Percentiles rank a stretch among this genome's conserved stretches.
Conservation (phyloP, 164 flowering plant genomes). For the Vitis vinifera region DNA sequence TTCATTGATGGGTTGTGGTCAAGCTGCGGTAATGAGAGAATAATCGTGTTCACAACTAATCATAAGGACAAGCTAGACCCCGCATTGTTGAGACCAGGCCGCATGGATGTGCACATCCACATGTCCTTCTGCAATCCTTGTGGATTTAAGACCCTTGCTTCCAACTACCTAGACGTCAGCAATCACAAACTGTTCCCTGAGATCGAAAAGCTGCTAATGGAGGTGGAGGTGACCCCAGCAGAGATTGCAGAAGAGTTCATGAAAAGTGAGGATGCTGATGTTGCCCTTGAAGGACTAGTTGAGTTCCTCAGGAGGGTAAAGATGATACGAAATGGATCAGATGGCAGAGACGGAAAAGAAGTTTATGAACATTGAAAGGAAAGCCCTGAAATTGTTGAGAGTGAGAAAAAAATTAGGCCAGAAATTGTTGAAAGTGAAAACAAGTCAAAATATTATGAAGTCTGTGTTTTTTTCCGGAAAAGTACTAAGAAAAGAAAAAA, state of each 20-base stretch:
- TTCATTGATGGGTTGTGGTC: slow-evolving; percentile 33
- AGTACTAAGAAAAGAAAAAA: no score
- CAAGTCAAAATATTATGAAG: no score
- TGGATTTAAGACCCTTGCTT: slow-evolving; percentile 23
- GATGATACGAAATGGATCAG: not conserved
- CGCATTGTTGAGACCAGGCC: slow-evolving; percentile 25
- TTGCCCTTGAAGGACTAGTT: not conserved
- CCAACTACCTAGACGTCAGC: slow-evolving; percentile 14
- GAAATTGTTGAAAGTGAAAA: no score
- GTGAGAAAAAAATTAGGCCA: no score
- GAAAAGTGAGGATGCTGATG: no score
- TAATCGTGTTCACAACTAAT: slow-evolving; percentile 28
- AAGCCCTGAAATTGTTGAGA: no score
- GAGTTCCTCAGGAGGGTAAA: no score
- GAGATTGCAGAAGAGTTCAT: not conserved
- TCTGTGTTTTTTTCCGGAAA: no score
- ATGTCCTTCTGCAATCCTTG: slow-evolving; percentile 23
- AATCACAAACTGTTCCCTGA: not conserved
- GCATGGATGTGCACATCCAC: slow-evolving; percentile 9
- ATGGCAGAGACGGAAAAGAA: no score
- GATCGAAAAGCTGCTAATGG: slow-evolving; percentile 2
- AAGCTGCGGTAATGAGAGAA: slow-evolving; percentile 33
- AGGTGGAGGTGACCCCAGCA: slow-evolving; percentile 25
- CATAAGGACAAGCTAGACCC: slow-evolving; percentile 25
- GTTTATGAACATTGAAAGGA: not conserved